A percentile compares a stretch with the other conserved stretches of the same genome.
Evolutionary conservation across 139 green algal species (phyloP).

Genomic region (Ulvella scutata): DNA sequence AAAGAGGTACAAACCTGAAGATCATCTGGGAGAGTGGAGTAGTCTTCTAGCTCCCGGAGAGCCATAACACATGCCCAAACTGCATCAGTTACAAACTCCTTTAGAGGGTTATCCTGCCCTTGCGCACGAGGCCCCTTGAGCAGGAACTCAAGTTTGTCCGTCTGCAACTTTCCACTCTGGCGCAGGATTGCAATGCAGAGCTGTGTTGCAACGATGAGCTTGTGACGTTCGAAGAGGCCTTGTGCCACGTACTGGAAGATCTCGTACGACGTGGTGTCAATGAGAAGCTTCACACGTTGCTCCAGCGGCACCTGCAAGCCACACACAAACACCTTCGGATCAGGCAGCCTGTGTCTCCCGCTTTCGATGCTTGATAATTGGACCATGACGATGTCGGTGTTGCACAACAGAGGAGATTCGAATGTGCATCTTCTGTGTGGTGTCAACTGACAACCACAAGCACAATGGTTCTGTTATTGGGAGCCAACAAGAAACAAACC

Average conservation of each 20-base stretch:
- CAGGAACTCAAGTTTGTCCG: constrained; percentile 67
- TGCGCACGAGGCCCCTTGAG: constrained; percentile 37
- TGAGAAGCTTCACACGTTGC: constrained; percentile 51
- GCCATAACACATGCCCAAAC: constrained; percentile 38
- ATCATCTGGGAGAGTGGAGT: constrained; percentile 62
- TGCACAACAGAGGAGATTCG: no score
- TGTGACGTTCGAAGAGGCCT: constrained; percentile 89
- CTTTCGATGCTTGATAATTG: no score
- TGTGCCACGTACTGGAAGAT: constrained; percentile 62
- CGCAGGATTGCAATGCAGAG: constrained; percentile 67
- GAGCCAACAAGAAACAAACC: no score
- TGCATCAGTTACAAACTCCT: constrained; percentile 59
- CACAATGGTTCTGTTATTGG: no score
- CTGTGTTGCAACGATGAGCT: constrained; percentile 79
- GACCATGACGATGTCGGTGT: no score
- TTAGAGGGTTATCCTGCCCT: constrained; percentile 56
- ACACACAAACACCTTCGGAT: no score
- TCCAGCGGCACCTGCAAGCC: constrained; percentile 34
- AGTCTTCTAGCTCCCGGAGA: constrained; percentile 68
- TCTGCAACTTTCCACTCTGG: constrained; percentile 45
- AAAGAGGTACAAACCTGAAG: no score
- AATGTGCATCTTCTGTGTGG: no score
- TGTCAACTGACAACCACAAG: no score
- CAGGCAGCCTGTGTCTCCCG: no score
- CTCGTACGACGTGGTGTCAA: constrained; percentile 47